These are phyloP conservation scores for Millerozyma acaciae DNA, from an alignment of 805 yeast species.

Conservation along the genomic window DNA sequence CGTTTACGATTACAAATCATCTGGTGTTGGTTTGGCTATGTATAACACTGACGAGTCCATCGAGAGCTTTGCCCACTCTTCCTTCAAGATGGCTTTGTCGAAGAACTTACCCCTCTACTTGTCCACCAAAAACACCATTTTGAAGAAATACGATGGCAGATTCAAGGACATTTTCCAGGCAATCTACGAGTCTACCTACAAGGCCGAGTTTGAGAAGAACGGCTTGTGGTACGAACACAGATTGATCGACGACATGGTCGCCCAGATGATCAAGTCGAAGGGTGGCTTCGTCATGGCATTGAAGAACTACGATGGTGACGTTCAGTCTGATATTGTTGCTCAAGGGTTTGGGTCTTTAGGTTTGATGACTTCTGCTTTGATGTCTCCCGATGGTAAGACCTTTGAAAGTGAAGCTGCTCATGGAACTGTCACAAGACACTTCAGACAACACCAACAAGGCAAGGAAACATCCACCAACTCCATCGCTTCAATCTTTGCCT, in stretches of 20 bases:
- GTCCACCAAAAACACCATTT: conserved; percentile 76
- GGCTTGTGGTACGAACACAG: conserved; percentile 77
- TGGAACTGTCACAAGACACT: conserved; percentile 85
- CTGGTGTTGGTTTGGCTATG: conserved; percentile 80
- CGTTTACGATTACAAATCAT: conserved; percentile 59
- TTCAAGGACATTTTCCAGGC: conserved; percentile 77
- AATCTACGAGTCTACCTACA: conserved; percentile 56
- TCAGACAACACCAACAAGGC: conserved; percentile 76
- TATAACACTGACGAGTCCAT: conserved; percentile 80
- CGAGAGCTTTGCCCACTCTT: conserved; percentile 72
- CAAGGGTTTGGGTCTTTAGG: conserved; percentile 86
- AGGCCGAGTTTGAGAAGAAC: conserved; percentile 50
- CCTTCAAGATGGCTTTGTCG: conserved; percentile 68
- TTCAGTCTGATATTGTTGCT: conserved; percentile 80
- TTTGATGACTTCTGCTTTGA: conserved; percentile 76
- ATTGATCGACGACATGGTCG: conserved; percentile 84
- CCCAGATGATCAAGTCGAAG: conserved; percentile 80
- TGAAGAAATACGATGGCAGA: conserved; percentile 78
- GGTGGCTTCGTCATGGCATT: conserved; percentile 80
- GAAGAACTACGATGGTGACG: conserved; percentile 86
- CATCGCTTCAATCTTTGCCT: conserved; percentile 80
- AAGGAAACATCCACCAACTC: conserved; percentile 83
- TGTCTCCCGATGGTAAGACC: conserved; percentile 84
- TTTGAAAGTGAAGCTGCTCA: conserved; percentile 86
- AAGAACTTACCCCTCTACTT: conserved; percentile 62